These are phyloP conservation scores for Speleostelium caveatum DNA, from an alignment of 78 protist genomes.

Conservation along the genomic window DNA sequence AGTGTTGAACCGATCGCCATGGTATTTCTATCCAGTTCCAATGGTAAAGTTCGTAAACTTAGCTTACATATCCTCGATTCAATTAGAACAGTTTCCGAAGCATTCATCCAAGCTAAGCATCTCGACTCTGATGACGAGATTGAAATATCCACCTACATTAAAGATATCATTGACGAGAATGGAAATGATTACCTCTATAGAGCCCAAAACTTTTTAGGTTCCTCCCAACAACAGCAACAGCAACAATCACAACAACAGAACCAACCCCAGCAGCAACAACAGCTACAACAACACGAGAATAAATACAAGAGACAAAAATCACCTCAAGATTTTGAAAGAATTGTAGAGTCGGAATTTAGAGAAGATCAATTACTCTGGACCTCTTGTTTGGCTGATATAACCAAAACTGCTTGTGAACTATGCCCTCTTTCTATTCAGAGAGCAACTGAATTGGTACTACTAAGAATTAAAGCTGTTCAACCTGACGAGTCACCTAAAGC, in stretches of 20 bases:
- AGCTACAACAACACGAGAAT: conserved; percentile 13
- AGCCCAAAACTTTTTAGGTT: conserved; percentile 19
- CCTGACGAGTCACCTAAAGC: conserved; percentile 51
- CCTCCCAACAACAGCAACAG: background rate
- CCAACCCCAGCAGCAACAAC: background rate
- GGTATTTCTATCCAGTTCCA: conserved; percentile 48
- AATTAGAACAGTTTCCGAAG: conserved; percentile 53
- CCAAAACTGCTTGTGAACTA: conserved; percentile 18
- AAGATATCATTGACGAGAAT: conserved; percentile 80
- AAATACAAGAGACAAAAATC: conserved; percentile 49
- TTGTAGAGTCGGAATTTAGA: conserved; percentile 41
- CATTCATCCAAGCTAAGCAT: conserved; percentile 3
- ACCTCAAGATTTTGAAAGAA: conserved; percentile 70
- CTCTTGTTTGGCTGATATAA: conserved; percentile 68
- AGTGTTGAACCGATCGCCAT: conserved; percentile 59
- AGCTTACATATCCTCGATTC: conserved; percentile 33
- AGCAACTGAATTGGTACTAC: conserved; percentile 50
- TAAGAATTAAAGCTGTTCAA: conserved; percentile 47
- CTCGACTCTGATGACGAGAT: conserved; percentile 16
- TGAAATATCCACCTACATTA: conserved; percentile 38
- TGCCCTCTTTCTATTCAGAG: conserved; percentile 43
- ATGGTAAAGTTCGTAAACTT: conserved; percentile 32
- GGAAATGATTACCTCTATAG: conserved; percentile 66
- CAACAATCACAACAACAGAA: background rate
- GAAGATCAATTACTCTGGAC: conserved; percentile 64